Conservation (phyloP, 345 rosid genomes). For the Syzygium aqueum region DNA sequence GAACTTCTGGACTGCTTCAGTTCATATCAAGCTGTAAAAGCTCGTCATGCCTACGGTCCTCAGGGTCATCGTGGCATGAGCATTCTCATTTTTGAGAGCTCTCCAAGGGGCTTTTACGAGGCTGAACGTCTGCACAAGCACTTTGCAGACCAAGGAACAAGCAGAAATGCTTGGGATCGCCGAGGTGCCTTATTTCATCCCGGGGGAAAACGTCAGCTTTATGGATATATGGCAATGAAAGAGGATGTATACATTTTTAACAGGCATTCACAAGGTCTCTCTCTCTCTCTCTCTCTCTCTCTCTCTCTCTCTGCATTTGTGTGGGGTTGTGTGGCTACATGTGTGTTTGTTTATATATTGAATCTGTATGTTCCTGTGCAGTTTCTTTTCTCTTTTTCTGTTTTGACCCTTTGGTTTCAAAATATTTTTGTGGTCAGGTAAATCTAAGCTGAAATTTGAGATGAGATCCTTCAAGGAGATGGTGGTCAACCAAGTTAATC, state of each 20-base stretch:
- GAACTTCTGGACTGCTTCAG: conserved; percentile 75
- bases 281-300: neutral
- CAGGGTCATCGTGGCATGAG: conserved; percentile 97
- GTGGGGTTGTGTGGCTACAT: neutral
- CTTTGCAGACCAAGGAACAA: conserved; percentile 61
- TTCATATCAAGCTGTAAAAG: conserved; percentile 56
- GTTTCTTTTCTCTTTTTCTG: neutral
- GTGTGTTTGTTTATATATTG: neutral
- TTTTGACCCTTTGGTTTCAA: neutral
- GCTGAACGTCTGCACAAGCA: conserved; percentile 77
- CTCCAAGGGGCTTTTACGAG: conserved; percentile 66
- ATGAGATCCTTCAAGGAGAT: conserved; percentile 67
- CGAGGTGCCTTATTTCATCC: conserved; percentile 21
- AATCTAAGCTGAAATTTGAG: conserved; percentile 54
- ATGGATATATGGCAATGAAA: conserved; percentile 66
- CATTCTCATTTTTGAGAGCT: conserved; percentile 65
- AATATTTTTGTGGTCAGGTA: conserved; percentile 25
- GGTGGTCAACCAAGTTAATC: conserved; percentile 57
- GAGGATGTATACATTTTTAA: conserved; percentile 68
- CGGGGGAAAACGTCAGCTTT: conserved; percentile 82
- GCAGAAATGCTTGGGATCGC: conserved; percentile 61
- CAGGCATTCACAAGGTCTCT: conserved; percentile 67
- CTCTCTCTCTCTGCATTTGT: no score
- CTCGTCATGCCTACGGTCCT: conserved; percentile 97
- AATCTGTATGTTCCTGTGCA: neutral